Base-by-base conservation (phyloP, 2,329 filamentous ascomycete species). In the Pseudogymnoascus sp. region DNA sequence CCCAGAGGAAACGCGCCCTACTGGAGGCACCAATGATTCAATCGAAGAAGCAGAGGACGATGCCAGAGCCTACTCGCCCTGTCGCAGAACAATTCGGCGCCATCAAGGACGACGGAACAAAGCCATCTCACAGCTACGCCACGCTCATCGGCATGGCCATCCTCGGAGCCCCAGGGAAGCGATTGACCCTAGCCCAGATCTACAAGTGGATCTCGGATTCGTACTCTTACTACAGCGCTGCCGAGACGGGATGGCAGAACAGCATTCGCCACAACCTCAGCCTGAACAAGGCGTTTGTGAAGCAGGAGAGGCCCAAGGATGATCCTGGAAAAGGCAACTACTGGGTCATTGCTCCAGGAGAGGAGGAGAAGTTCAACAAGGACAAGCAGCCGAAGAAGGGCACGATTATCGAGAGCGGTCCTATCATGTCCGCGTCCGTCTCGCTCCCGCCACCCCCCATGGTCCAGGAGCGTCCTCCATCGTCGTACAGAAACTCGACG, bases 161-260 rank as follows among this genome's bases (percentile, higher is more conserved):
- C 69, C 80, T 97, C 21, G 87, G 92, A 65, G 91, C 94, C 4
- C 88, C 90, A 11, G 86, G 88, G 65, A 87, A 92, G 64, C 88
- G 90, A 61, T 81, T 97, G 65, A 97, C 94, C 0, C 82, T 99
- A 16, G 87, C 92, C 26, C 92, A 97, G 74, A 99, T 99, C 69
- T 99, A 97, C 82, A 96, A 96, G 73, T 99, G 94, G 93, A 97
- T 99, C 70, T 95, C 91, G n/a, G 91, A 95, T 73, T 92, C 88
- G 16, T 97, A 90, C 73, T 87, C 84, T 4, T 97, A 93, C 76
- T 99, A 97, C 78, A 87, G 84, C 68, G 83, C 86, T 45, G 84
- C 87, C 62, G 92, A 97, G 70, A 86, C 90, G 10, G 93, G 94
- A 66, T 99, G 94, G 94, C 93, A 97, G 76, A 99, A 99, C 76